Evolutionary conservation across 1,284 basidiomycete genomes (phyloP), one percentile per base, ranked within the genome.

Genomic region (Boletus semigastroideus): DNA sequence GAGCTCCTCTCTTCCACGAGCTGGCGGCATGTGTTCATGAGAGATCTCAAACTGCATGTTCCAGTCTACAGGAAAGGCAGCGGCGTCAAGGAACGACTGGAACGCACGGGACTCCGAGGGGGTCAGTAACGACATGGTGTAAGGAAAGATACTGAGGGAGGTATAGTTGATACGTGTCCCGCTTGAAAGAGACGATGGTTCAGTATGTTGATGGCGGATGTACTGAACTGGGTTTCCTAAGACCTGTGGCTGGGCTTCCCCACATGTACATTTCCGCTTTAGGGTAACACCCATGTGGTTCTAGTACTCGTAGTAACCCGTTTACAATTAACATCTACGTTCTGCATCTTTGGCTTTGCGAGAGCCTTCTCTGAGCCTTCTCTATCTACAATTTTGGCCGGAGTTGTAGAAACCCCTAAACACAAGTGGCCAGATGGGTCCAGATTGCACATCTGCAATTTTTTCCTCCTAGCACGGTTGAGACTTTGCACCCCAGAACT

Each of bases 1-100:
- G 52, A 90, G 75, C 11, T 82, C 81, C 51, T 87, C 80, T 50
- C 74, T 80, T 36, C 74, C 74, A 43, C 63, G 74, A 39, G 72
- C 61, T 6, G 70, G 67, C 2, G 67, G 69, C 57, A 71, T 69
- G 33, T 71, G 68, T 19, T 70, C 69, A 55, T 71, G 69, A 20
- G 65, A 59, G 47, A 68, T 59, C 40, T 71, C 69, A 13, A 69
- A 55, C 31, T 73, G 65, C 68, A 66, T 71, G 49, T 59, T 61
- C 72, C 72, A 72, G 57, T 71, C 68, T 16, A 60, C 54, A 13
- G 72, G 59, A 46, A 68, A 68, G 46, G 74, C 69, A 39, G 72
- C 61, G 47, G 74, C 65, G 59, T 80, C 77, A 57, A 81, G 77
- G 63, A 82, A 82, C 53, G 75, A 72, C 64, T 78, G 72, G 63